These are phyloP conservation scores for Ceratocystiopsis minuta DNA, from an alignment of 2,329 filamentous ascomycete genomes.

Conservation along the genomic window DNA sequence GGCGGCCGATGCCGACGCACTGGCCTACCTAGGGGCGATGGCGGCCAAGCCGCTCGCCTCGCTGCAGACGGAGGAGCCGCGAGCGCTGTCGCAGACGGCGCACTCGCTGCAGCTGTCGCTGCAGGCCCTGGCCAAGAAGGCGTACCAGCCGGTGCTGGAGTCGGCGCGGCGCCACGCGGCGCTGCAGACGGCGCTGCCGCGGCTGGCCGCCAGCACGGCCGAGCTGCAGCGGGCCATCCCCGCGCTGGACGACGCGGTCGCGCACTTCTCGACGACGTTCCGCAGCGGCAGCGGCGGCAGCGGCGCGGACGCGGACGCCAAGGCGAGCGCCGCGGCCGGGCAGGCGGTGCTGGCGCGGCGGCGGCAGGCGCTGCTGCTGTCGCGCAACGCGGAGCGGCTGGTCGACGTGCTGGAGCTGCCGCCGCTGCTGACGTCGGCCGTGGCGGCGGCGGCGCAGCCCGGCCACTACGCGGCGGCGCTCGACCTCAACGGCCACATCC, in stretches of 20 bases:
- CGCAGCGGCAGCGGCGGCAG: constrained; percentile 20
- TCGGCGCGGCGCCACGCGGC: constrained; percentile 64
- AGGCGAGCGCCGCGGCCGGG: constrained; percentile 8
- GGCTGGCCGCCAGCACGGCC: constrained; percentile 44
- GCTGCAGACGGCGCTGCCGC: constrained; percentile 53
- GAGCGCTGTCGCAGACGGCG: constrained; percentile 60
- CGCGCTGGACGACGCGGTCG: constrained; percentile 58
- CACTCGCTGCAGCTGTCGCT: constrained; percentile 69
- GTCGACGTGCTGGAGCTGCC: constrained; percentile 86
- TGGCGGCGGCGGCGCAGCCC: constrained; percentile 36
- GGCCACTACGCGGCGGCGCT: constrained; percentile 77
- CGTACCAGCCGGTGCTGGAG: constrained; percentile 66
- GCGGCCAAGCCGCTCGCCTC: constrained; percentile 58
- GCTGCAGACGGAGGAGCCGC: constrained; percentile 57
- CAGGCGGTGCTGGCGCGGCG: constrained; percentile 43
- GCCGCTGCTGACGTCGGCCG: constrained; percentile 63
- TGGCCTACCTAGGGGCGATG: constrained; percentile 59
- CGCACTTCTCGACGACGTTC: constrained; percentile 69
- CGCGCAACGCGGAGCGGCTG: constrained; percentile 74
- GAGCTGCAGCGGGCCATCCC: constrained; percentile 58
- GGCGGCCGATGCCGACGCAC: constrained; percentile 30
- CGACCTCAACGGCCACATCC: constrained; percentile 86
- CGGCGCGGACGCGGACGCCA: neutral
- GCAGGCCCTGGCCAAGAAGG: constrained; percentile 76
- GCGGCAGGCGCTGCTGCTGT: constrained; percentile 62